These are phyloP conservation scores for Aspergillus sp. DNA, from an alignment of 2,329 filamentous ascomycete species.

Conservation along the genomic window DNA sequence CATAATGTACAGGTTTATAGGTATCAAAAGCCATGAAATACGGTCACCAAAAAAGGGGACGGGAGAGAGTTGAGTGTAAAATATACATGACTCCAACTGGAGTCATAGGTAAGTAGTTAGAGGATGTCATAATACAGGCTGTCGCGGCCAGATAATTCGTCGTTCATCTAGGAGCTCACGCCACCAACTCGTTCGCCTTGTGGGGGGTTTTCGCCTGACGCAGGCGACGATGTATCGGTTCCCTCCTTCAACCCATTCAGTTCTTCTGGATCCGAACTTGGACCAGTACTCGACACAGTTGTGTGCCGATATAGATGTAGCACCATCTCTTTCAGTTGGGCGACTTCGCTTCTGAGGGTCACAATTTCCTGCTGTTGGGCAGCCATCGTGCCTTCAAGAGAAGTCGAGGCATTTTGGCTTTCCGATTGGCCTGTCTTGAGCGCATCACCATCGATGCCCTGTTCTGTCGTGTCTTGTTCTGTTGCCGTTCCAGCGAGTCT, in stretches of 20 bases:
- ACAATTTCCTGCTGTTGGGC: constrained; percentile 26
- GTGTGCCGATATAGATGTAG: constrained; percentile 25
- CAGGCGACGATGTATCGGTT: not conserved
- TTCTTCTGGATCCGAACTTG: constrained; percentile 4
- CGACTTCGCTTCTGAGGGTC: constrained; percentile 28
- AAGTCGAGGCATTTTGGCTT: not conserved
- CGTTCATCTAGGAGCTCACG: not conserved
- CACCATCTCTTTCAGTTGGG: constrained; percentile 30
- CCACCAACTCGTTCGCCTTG: not conserved
- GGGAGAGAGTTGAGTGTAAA: too few relatives aligned
- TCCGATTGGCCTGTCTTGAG: not conserved
- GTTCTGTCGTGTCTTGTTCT: not conserved
- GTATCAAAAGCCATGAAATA: too few relatives aligned
- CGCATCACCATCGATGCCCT: not conserved
- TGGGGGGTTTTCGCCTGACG: not conserved
- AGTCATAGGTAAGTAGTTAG: too few relatives aligned
- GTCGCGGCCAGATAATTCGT: not conserved
- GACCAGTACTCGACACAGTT: constrained; percentile 4
- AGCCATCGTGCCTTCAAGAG: not conserved
- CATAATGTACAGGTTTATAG: too few relatives aligned
- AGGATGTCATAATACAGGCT: not conserved
- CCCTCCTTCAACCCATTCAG: constrained; percentile 8
- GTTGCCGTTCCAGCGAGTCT: constrained; percentile 3
- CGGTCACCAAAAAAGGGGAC: too few relatives aligned
- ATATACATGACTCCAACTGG: too few relatives aligned